Conservation (phyloP, 2,329 filamentous ascomycete species). For the Fusarium fracticaudum region DNA sequence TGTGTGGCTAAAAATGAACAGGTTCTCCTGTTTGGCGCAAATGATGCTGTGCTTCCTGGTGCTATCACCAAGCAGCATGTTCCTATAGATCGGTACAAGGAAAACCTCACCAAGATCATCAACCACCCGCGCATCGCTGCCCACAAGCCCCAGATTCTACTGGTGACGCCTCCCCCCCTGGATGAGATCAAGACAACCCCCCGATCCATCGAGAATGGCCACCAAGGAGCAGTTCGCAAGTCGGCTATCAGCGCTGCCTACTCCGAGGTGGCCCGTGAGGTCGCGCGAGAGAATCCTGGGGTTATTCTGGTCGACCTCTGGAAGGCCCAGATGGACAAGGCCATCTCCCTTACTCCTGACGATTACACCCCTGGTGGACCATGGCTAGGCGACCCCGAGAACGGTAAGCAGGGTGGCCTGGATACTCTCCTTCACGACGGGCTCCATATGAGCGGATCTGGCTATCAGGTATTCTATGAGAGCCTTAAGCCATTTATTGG, state of each 20-base stretch:
- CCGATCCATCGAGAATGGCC: slow-evolving; percentile 59
- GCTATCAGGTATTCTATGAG: slow-evolving; percentile 63
- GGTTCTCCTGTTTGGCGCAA: slow-evolving; percentile 87
- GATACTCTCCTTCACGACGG: slow-evolving; percentile 65
- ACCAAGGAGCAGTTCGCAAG: slow-evolving; percentile 54
- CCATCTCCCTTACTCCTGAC: slow-evolving; percentile 63
- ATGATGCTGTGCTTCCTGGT: slow-evolving; percentile 80
- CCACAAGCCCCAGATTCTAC: slow-evolving; percentile 77
- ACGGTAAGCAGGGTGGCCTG: slow-evolving; percentile 61
- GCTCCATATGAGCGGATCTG: slow-evolving; percentile 64
- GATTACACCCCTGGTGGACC: slow-evolving; percentile 63
- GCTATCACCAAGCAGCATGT: slow-evolving; percentile 77
- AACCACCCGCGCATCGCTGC: slow-evolving; percentile 74
- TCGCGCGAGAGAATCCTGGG: slow-evolving; percentile 75
- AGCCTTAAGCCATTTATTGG: slow-evolving; percentile 59
- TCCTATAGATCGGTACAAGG: slow-evolving; percentile 76
- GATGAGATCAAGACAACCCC: slow-evolving; percentile 75
- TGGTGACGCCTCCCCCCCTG: slow-evolving; percentile 85
- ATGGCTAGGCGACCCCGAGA: slow-evolving; percentile 60
- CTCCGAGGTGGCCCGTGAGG: slow-evolving; percentile 67
- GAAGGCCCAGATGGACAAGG: slow-evolving; percentile 79
- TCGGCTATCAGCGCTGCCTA: slow-evolving; percentile 63
- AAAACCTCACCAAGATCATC: slow-evolving; percentile 77
- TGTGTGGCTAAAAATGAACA: slow-evolving; percentile 49
- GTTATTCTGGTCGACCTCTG: slow-evolving; percentile 82